Evolutionary conservation across 768 basidiomycete genomes (phyloP).

Genomic region (Terana coerulea): DNA sequence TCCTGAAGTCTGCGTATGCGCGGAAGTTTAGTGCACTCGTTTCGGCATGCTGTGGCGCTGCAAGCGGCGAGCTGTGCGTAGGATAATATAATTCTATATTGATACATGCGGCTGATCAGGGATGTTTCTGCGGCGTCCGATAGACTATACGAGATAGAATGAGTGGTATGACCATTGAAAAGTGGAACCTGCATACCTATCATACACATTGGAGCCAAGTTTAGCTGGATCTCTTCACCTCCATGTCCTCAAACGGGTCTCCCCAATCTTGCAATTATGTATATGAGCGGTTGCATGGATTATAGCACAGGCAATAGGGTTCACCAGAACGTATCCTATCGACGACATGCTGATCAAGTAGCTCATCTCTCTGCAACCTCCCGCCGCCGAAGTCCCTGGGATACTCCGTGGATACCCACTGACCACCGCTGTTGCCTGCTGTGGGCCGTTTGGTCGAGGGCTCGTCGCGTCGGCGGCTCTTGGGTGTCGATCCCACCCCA

Average conservation of each 20-base stretch:
- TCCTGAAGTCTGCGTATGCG: too few relatives aligned
- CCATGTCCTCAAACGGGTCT: conserved; percentile 28
- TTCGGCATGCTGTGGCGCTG: too few relatives aligned
- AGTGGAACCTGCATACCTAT: too few relatives aligned
- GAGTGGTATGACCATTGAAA: too few relatives aligned
- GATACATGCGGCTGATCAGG: too few relatives aligned
- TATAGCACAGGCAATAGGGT: conserved; percentile 2
- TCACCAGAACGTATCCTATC: conserved; percentile 19
- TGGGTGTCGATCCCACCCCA: conserved; percentile 10
- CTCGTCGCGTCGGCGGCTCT: conserved; percentile 22
- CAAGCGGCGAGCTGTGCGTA: too few relatives aligned
- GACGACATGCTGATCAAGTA: conserved; percentile 19
- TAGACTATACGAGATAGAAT: too few relatives aligned
- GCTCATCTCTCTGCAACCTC: conserved; percentile 19
- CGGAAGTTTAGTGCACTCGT: too few relatives aligned
- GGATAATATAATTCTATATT: too few relatives aligned
- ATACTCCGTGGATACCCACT: conserved; percentile 1
- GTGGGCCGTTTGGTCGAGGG: neutral
- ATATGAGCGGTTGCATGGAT: neutral
- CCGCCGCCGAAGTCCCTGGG: conserved; percentile 2
- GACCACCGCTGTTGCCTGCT: neutral
- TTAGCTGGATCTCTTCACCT: conserved; percentile 19
- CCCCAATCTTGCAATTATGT: conserved; percentile 21
- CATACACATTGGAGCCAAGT: neutral
- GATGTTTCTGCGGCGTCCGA: too few relatives aligned